Percentiles rank a stretch among this genome's conserved stretches.
These are phyloP conservation scores for Penicillium brasilianum DNA, from an alignment of 2,329 filamentous ascomycete species.

Conservation along the genomic window DNA sequence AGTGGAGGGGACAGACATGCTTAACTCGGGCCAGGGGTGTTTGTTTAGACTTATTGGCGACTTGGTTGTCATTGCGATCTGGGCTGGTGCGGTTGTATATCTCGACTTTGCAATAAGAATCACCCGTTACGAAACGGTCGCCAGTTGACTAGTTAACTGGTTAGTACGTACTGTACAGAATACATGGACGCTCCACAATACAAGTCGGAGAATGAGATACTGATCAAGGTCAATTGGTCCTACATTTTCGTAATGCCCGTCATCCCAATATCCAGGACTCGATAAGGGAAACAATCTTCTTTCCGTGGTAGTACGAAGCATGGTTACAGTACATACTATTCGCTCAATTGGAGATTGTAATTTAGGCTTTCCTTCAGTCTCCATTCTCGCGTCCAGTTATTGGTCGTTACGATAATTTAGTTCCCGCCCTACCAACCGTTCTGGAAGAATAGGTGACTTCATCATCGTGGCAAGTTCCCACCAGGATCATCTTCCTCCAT, in stretches of 20 bases:
- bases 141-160: neutral
- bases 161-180: neutral
- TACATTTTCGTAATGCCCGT: neutral
- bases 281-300: neutral
- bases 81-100: conserved; percentile 4
- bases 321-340: neutral
- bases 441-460: conserved; percentile 9
- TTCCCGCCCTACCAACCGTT: neutral
- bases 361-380: neutral
- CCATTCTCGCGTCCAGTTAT: neutral
- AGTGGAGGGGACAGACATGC: neutral
- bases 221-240: neutral
- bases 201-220: neutral
- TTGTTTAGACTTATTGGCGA: neutral
- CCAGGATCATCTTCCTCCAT: neutral
- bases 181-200: neutral
- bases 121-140: neutral
- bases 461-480: conserved; percentile 4
- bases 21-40: neutral
- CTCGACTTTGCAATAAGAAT: neutral
- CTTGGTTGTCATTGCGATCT: neutral
- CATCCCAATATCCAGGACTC: neutral
- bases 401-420: neutral
- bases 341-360: neutral
- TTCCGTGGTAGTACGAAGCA: neutral